Evolutionary conservation across 108 stramenopile genomes (phyloP).

Genomic region (Pseudonitzschia multistriata): DNA sequence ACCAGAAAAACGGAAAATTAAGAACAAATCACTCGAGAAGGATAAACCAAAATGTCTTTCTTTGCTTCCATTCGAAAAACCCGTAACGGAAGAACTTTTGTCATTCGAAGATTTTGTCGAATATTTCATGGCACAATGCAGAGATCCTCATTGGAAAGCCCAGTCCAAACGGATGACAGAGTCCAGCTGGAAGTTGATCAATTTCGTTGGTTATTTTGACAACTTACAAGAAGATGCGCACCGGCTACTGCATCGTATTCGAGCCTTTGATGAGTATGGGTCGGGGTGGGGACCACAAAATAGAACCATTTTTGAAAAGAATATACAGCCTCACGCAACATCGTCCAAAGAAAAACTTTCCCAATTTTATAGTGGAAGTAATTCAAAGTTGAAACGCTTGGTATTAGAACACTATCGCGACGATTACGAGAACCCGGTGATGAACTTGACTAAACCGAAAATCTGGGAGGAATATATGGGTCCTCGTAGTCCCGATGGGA

Average conservation of each 20-base stretch:
- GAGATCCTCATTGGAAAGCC: slow-evolving; percentile 49
- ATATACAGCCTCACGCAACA: background rate
- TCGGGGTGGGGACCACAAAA: slow-evolving; percentile 40
- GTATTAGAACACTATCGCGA: slow-evolving; percentile 6
- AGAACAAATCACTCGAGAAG: slow-evolving; percentile 13
- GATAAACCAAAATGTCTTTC: slow-evolving; percentile 16
- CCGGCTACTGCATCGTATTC: slow-evolving; percentile 31
- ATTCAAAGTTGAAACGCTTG: background rate
- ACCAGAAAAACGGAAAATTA: no score
- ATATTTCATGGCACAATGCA: no score
- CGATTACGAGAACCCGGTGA: slow-evolving; percentile 2
- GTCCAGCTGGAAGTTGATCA: slow-evolving; percentile 38
- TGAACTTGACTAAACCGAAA: slow-evolving; percentile 9
- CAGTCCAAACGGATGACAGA: slow-evolving; percentile 40
- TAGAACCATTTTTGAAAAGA: slow-evolving; percentile 33
- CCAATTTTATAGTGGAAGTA: slow-evolving; percentile 14
- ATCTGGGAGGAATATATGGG: no score
- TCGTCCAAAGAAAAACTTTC: background rate
- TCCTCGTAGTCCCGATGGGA: no score
- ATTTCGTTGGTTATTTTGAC: slow-evolving; percentile 47
- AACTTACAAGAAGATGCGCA: slow-evolving; percentile 31
- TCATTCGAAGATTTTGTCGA: no score
- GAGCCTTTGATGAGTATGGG: no score
- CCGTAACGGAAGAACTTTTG: slow-evolving; percentile 17
- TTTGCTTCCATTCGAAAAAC: slow-evolving; percentile 24